Base-by-base conservation (phyloP, 441 rosid species). In the Euphorbia celastroides region DNA sequence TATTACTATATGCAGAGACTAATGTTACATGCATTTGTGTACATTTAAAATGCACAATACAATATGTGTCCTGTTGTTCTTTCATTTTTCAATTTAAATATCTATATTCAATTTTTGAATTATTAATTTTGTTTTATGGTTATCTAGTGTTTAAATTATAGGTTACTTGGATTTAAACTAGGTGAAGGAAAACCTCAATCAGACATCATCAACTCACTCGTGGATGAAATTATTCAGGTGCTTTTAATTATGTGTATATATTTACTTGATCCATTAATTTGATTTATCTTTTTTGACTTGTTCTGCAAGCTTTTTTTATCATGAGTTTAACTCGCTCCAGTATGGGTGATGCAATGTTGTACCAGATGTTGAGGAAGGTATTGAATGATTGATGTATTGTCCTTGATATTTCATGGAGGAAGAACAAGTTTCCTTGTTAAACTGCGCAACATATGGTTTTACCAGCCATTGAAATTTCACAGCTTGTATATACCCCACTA, bases 111-210 rank as follows among this genome's bases (percentile, higher is more conserved):
- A 48, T 23, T 46, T 34, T 60, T 74, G 76, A 74, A 26, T 48
- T 52, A 25, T 66, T 69, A 17, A 51, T 73, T 34, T 17, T 46
- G 14, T 46, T 46, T 55, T 57, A 68, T 74, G 58, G 64, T 31
- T 67, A 48, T 54, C 64, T 84, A 90, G 97, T 77, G 74, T 67
- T 80, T 86, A 75, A 90, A 90, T 80, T 89, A 84, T 83, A 90
- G 89, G 82, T 79, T 93, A 78, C 92, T 93, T 82, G 98, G 98
- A 69, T 84, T 75, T 66, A 81, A 83, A 76, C 79, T 93, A 57
- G 81, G 74, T 70, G 98, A 93, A 82, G 74, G 75, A 68, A 72
- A 68, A 65, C 76, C 75, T 62, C 74, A 71, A 41, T 36, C 65
- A 65, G 79, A 78, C 72, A 70, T 57, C 68, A 69, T 79, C 60